Evolutionary conservation across 2,329 filamentous ascomycete species (phyloP), one percentile per base, ranked within the genome.

Genomic region (Magnaporthiopsis rhizophila): DNA sequence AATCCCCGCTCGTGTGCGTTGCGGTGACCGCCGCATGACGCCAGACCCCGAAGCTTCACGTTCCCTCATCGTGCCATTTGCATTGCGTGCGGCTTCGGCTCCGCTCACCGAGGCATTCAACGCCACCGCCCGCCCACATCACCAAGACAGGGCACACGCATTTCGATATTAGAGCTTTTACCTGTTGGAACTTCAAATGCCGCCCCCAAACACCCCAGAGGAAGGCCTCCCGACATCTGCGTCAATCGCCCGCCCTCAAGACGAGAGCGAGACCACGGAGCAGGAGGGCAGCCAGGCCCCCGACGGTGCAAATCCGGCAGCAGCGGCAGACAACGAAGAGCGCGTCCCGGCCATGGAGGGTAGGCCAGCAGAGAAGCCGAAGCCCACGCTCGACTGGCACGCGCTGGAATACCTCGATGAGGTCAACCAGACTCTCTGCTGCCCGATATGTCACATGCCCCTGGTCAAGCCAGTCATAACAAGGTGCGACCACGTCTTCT

Each of bases 401-500:
- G 62, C 65, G 3, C 69, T 77, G 18, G 71, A 74, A 18, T 77
- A 77, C 65, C 63, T 70, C n/a, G 68, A 68, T 30, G 53, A 66
- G 1, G 71, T 75, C 21, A 74, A 75, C 65, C 73, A 75, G 34
- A 73, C 73, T 21, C 71, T 77, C n/a, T 66, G 73, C 57, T 77
- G 75, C 64, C 73, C 74, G 21, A 74, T 77, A 61, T 89, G 86
- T 74, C 84, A 83, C 68, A 80, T 84, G 13, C 83, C 86, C 3
- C 79, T 89, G 58, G 76, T 88, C 61, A 78, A 83, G 18, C 86
- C 86, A 0, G 78, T 86, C 61, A 86, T 86, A 58, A 88, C 86
- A 0, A 69, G 68, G 15, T 89, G 86, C 73, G 83, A 87, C 65
- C 86, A 89, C 71, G 86, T 85, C 15, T 89, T 89, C 71, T 89